phyloP scores from a whole-genome alignment of 1,284 basidiomycete species.

The Tilletia caries region DNA sequence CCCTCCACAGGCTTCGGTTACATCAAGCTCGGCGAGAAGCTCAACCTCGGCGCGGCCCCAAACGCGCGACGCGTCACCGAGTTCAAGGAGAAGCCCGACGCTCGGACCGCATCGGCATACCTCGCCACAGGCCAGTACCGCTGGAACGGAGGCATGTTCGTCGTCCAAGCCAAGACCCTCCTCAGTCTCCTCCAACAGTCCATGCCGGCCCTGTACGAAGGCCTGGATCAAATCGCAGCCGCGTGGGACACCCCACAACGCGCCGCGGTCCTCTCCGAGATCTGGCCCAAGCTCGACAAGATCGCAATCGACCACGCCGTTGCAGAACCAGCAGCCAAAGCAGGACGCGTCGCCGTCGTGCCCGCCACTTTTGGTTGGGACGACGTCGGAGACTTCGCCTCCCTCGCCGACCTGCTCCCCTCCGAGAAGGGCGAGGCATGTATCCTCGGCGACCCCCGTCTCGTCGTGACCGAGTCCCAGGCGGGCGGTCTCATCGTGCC shows the following conservation, averaged over 20 bases:
- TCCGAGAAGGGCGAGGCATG: constrained; percentile 52
- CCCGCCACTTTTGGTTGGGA: constrained; percentile 54
- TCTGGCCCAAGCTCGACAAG: constrained; percentile 50
- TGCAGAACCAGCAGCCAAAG: constrained; percentile 50
- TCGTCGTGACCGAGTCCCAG: constrained; percentile 50
- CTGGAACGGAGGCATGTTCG: constrained; percentile 55
- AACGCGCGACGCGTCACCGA: constrained; percentile 50
- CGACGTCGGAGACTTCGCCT: constrained; percentile 52
- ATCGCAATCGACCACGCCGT: constrained; percentile 54
- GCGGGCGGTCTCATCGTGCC: constrained; percentile 51
- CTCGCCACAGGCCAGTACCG: constrained; percentile 50
- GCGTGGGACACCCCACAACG: constrained; percentile 36
- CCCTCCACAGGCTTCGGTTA: constrained; percentile 53
- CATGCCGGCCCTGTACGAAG: constrained; percentile 46
- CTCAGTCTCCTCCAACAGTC: constrained; percentile 39
- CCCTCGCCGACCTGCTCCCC: constrained; percentile 49
- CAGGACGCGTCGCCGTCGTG: constrained; percentile 50
- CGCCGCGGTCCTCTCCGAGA: constrained; percentile 29
- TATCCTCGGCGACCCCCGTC: constrained; percentile 43
- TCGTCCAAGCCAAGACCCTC: constrained; percentile 48
- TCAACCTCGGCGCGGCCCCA: constrained; percentile 34
- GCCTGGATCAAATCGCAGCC: constrained; percentile 42
- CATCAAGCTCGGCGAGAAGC: constrained; percentile 51
- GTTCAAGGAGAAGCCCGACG: constrained; percentile 55
- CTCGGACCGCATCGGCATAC: constrained; percentile 49